These are phyloP conservation scores for Debaryomyces nepalensis DNA, from an alignment of 1,139 yeast genomes.

Conservation along the genomic window DNA sequence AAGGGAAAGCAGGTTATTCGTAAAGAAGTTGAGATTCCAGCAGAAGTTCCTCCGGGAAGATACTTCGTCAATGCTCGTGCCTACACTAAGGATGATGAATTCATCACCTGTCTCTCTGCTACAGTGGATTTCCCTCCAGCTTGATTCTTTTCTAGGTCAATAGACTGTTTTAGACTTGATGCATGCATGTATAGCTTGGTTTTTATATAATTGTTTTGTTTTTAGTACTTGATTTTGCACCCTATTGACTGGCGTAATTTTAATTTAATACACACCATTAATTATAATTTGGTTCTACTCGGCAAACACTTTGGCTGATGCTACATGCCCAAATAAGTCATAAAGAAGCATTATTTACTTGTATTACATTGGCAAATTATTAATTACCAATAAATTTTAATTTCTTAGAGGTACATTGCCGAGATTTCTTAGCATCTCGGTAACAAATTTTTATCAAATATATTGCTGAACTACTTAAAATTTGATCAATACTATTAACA, in stretches of 20 bases:
- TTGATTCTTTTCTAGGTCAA: background rate
- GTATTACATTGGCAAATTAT: too few species aligned
- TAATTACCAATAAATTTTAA: too few species aligned
- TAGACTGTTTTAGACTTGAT: background rate
- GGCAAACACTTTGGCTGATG: too few species aligned
- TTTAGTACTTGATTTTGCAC: background rate
- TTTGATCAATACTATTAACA: background rate
- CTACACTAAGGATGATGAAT: constrained; percentile 76
- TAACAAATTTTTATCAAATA: too few species aligned
- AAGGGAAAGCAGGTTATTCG: constrained; percentile 68
- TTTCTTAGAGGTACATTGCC: too few species aligned
- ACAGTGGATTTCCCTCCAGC: constrained; percentile 61
- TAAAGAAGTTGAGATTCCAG: constrained; percentile 81
- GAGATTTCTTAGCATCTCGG: too few species aligned
- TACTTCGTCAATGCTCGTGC: constrained; percentile 89
- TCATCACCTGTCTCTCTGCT: constrained; percentile 86
- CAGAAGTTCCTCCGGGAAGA: constrained; percentile 95
- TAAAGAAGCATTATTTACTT: too few species aligned
- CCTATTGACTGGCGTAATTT: background rate
- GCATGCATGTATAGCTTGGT: background rate
- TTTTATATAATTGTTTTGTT: too few species aligned
- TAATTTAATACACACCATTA: background rate
- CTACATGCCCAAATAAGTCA: too few species aligned
- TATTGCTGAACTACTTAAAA: too few species aligned
- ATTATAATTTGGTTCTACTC: background rate